A percentile compares a stretch with the other conserved stretches of the same genome.
Evolutionary conservation across 2,329 filamentous ascomycete species (phyloP).

Genomic region (Cylindrodendrum hubeiense): DNA sequence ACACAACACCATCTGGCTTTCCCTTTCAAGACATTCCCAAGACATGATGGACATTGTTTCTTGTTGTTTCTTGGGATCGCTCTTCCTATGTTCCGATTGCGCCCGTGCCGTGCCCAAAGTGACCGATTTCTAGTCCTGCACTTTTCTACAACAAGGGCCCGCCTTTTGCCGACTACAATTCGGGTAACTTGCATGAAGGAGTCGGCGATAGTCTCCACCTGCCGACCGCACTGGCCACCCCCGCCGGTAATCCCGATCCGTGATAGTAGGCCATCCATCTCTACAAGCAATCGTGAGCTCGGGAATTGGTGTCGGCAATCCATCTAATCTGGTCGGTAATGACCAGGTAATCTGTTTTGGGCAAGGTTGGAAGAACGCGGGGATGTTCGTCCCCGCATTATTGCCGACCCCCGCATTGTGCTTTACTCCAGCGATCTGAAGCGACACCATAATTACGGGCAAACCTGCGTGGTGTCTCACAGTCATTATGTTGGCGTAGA

Average conservation of each 20-base stretch:
- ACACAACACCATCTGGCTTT: background rate
- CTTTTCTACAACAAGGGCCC: background rate
- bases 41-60: background rate
- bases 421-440: background rate
- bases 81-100: background rate
- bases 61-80: too few relatives aligned
- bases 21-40: background rate
- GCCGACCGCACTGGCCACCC: background rate
- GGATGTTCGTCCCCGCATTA: too few relatives aligned
- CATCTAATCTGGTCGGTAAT: background rate
- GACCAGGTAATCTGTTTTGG: background rate
- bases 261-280: background rate
- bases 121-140: background rate
- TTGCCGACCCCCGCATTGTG: background rate
- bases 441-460: background rate
- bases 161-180: background rate
- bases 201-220: background rate
- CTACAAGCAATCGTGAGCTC: background rate
- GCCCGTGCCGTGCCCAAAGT: background rate
- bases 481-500: background rate
- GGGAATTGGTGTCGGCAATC: background rate
- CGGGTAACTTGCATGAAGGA: background rate
- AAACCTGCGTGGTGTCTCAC: background rate
- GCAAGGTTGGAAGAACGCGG: background rate
- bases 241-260: background rate